A percentile compares a stretch with the other conserved stretches of the same genome.
Evolutionary conservation across 1,139 yeast genomes (phyloP).

Genomic region (Candida smagusa): DNA sequence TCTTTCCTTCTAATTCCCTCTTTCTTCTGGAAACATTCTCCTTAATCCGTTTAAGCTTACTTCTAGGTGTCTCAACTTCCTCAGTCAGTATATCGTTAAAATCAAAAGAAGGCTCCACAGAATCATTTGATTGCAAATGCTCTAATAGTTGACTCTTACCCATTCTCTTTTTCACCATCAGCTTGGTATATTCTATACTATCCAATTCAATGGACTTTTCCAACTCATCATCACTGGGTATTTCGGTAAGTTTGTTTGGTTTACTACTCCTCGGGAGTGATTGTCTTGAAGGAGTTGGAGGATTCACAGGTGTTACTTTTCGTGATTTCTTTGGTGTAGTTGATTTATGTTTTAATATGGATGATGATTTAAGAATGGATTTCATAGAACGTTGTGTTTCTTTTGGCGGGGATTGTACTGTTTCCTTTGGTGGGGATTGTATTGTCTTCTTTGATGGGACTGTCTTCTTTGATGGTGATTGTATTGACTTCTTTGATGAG

Average conservation of each 20-base stretch:
- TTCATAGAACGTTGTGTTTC: no score
- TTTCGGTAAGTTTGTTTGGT: slow-evolving; percentile 9
- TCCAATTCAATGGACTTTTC: slow-evolving; percentile 8
- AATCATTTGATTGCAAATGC: not conserved
- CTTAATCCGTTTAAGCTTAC: not conserved
- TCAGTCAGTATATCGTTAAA: not conserved
- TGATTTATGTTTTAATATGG: no score
- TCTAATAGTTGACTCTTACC: slow-evolving; percentile 5
- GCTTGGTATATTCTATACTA: slow-evolving; percentile 12
- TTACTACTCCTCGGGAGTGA: slow-evolving; percentile 7
- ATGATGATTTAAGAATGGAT: no score
- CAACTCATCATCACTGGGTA: slow-evolving; percentile 10
- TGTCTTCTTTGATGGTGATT: no score
- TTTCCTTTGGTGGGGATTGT: no score
- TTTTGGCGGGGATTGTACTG: no score
- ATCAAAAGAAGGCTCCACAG: not conserved
- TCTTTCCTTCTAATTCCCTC: not conserved
- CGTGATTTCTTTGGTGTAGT: no score
- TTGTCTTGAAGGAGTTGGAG: not conserved
- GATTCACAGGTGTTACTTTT: not conserved
- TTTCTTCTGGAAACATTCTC: not conserved
- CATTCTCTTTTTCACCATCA: slow-evolving; percentile 9
- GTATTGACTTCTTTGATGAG: no score
- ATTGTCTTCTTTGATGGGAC: no score
- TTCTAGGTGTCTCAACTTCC: not conserved